Conservation (phyloP, 306 rosid species). For the Trifolium repens region DNA sequence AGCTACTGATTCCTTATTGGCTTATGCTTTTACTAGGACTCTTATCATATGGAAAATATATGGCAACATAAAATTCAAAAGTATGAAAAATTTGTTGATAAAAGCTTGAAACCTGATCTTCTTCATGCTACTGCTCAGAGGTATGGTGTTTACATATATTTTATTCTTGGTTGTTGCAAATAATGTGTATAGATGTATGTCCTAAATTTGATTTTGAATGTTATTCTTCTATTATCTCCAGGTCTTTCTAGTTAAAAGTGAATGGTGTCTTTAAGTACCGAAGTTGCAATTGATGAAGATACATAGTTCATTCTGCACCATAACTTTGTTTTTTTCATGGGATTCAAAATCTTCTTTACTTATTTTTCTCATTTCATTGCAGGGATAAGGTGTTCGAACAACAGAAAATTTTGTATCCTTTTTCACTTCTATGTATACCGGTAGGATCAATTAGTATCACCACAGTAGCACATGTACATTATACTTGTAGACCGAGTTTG, state of each 20-base stretch:
- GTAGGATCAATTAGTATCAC: neutral
- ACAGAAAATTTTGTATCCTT: conserved; percentile 90
- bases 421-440: conserved; percentile 24
- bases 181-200: conserved; percentile 12
- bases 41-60: conserved; percentile 54
- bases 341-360: conserved; percentile 6
- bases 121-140: conserved; percentile 72
- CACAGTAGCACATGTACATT: conserved; percentile 17
- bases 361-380: conserved; percentile 41
- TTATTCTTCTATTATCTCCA: conserved; percentile 13
- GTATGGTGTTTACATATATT: conserved; percentile 44
- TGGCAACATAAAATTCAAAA: conserved; percentile 61
- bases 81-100: conserved; percentile 83
- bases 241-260: conserved; percentile 10
- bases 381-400: conserved; percentile 97
- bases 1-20: no score
- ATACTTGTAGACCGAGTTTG: neutral
- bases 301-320: neutral
- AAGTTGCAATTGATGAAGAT: neutral
- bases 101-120: conserved; percentile 88
- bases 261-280: neutral
- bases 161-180: conserved; percentile 23
- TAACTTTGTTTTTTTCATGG: conserved; percentile 35
- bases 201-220: neutral
- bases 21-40: conserved; percentile 38